Evolutionary conservation across 371 early-diverging fungal genomes (phyloP).

Genomic region (Rhizopus arrhizus): DNA sequence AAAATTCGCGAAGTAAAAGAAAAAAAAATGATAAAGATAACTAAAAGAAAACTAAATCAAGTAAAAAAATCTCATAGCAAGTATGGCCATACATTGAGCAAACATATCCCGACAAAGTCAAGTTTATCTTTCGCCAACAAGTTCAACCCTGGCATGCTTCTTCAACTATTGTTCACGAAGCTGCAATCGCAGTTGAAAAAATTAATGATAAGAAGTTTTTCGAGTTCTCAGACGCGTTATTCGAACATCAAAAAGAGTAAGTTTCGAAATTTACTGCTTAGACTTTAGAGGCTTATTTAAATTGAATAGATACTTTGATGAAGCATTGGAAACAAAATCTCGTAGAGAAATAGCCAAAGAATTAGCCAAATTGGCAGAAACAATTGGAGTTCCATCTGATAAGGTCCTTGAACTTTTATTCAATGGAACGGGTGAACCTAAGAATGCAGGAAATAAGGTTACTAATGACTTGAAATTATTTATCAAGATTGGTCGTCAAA

Average conservation of each 20-base stretch:
- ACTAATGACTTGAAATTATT: slow-evolving; percentile 70
- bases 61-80: slow-evolving; percentile 28
- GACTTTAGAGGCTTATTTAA: not conserved
- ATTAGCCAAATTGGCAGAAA: slow-evolving; percentile 56
- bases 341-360: slow-evolving; percentile 46
- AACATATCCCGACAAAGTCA: slow-evolving; percentile 53
- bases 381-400: slow-evolving; percentile 44
- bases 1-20: slow-evolving; percentile 46
- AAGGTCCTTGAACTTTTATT: slow-evolving; percentile 48
- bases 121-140: slow-evolving; percentile 77
- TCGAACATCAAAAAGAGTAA: slow-evolving; percentile 64
- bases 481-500: slow-evolving; percentile 69
- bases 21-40: slow-evolving; percentile 1
- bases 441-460: slow-evolving; percentile 62
- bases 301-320: slow-evolving; percentile 66
- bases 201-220: slow-evolving; percentile 61
- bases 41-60: not conserved
- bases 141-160: slow-evolving; percentile 86
- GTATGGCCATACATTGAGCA: slow-evolving; percentile 63
- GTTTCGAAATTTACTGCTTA: not conserved
- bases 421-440: slow-evolving; percentile 50
- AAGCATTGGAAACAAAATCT: slow-evolving; percentile 60
- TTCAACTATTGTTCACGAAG: slow-evolving; percentile 77
- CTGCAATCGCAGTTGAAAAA: slow-evolving; percentile 77
- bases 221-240: slow-evolving; percentile 58